Conservation (phyloP, 1,284 basidiomycete species). For the Singerocomus inundabilis region DNA sequence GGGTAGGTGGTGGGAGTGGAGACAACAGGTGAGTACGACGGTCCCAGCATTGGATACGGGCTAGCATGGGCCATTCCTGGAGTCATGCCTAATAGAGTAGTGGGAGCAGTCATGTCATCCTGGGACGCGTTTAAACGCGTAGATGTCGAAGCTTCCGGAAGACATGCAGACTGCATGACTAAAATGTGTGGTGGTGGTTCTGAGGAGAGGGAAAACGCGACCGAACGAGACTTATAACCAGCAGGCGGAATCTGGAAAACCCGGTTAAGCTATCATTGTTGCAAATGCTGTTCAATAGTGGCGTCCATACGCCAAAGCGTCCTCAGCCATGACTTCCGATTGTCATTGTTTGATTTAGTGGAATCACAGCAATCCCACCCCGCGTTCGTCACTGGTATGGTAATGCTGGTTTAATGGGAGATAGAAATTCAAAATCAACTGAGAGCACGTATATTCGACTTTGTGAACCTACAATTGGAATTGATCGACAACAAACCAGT, state of each 20-base stretch:
- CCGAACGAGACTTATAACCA: background rate
- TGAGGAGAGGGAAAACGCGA: background rate
- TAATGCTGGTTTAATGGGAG: no score
- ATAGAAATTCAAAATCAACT: background rate
- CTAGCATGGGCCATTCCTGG: background rate
- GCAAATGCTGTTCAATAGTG: background rate
- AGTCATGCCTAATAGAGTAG: no score
- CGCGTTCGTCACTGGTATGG: no score
- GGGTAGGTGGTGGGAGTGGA: background rate
- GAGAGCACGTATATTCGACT: background rate
- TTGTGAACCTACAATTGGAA: background rate
- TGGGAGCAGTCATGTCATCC: background rate
- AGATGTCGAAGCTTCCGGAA: background rate
- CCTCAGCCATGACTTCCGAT: background rate
- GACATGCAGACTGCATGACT: background rate
- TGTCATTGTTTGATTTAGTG: background rate
- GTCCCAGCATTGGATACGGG: background rate
- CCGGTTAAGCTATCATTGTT: background rate
- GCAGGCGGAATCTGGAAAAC: background rate
- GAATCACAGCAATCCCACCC: no score
- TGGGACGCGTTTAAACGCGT: background rate
- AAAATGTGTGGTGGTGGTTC: background rate
- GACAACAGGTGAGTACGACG: background rate
- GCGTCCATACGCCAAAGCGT: conserved; percentile 2
- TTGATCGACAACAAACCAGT: no score